These are phyloP conservation scores for Thelephora ganbajun DNA, from an alignment of 768 basidiomycete genomes.

Conservation along the genomic window DNA sequence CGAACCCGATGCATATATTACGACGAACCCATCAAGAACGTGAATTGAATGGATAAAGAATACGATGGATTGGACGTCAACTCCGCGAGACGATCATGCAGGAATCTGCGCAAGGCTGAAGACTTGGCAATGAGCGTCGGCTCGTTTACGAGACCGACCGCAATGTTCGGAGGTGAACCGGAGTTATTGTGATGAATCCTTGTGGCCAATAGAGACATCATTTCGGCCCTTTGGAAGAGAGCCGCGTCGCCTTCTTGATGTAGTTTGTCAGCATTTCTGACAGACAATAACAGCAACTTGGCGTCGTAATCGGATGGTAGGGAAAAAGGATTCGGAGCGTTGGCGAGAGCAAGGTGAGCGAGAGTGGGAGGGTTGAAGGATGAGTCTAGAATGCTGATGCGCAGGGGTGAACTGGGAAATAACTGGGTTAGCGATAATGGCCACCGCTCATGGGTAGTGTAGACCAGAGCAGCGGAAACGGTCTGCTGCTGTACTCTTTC, in stretches of 20 bases:
- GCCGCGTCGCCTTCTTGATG: conserved; percentile 60
- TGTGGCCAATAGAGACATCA: conserved; percentile 64
- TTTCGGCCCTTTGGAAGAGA: conserved; percentile 66
- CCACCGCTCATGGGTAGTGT: conserved; percentile 49
- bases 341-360: conserved; percentile 71
- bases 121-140: conserved; percentile 86
- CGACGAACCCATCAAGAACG: neutral
- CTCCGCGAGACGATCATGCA: conserved; percentile 23
- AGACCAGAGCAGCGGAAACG: conserved; percentile 44
- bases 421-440: conserved; percentile 28
- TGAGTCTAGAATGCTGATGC: conserved; percentile 72
- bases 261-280: conserved; percentile 77
- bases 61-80: conserved; percentile 1
- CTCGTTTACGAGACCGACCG: conserved; percentile 73
- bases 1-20: too few relatives aligned
- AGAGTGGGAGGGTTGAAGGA: conserved; percentile 88
- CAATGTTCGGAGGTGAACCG: conserved; percentile 31
- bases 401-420: conserved; percentile 17
- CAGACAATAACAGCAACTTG: conserved; percentile 65
- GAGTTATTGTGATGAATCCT: conserved; percentile 20
- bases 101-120: conserved; percentile 34
- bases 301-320: conserved; percentile 44
- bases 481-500: conserved; percentile 28
- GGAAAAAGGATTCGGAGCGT: conserved; percentile 19
- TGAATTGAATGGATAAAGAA: neutral